Conservation (phyloP, 176 grass and related monocot species). For the Lolium perenne region DNA sequence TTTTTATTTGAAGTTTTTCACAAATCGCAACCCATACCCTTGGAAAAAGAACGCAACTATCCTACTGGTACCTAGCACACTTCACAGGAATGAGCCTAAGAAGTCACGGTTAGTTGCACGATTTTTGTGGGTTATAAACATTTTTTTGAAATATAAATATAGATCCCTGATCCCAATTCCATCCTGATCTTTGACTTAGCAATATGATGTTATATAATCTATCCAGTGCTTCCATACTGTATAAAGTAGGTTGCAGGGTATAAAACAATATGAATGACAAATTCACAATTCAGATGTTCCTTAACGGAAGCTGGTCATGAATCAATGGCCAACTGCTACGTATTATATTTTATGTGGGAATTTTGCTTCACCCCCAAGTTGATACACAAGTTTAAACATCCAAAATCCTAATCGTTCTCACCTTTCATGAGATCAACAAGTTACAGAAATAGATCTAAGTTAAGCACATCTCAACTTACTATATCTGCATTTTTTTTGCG, state of each 20-base stretch:
- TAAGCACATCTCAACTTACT: slow-evolving; percentile 25
- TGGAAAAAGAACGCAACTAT: neutral
- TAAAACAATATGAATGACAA: slow-evolving; percentile 6
- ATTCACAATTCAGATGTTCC: slow-evolving; percentile 12
- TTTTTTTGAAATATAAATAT: slow-evolving; percentile 4
- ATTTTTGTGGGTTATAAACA: slow-evolving; percentile 2
- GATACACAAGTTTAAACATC: slow-evolving; percentile 1
- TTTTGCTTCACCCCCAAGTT: neutral
- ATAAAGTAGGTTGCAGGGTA: slow-evolving; percentile 7
- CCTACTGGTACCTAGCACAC: neutral
- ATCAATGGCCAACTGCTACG: neutral
- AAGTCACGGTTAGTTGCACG: neutral
- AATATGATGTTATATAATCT: neutral
- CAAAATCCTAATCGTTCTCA: neutral
- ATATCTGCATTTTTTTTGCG: neutral
- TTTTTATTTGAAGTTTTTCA: neutral
- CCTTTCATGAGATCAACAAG: slow-evolving; percentile 16
- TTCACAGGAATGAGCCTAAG: neutral
- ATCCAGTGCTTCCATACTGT: neutral
- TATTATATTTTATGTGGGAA: slow-evolving; percentile 9
- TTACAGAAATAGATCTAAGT: slow-evolving; percentile 16
- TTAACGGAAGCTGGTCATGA: slow-evolving; percentile 6
- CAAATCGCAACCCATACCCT: slow-evolving; percentile 1
- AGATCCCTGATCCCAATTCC: neutral
- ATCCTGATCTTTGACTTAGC: neutral